Conservation (phyloP, 805 yeast species). For the Candida tammaniensis region DNA sequence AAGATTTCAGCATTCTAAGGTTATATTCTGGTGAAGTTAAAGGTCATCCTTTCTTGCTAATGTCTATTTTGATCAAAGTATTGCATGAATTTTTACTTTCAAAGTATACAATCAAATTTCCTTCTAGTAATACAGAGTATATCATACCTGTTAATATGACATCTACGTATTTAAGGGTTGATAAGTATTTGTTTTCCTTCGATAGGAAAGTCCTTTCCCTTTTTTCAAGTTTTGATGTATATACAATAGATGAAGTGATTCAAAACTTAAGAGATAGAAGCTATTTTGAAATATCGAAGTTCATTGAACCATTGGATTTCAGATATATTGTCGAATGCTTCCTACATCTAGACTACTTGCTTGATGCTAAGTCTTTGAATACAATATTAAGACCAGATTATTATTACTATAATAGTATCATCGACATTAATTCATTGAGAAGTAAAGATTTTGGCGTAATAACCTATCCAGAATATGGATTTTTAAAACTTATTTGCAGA, state of each 20-base stretch:
- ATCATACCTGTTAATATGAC: conserved; percentile 6
- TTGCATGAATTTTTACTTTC: conserved; percentile 15
- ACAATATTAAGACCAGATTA: conserved; percentile 3
- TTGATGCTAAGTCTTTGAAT: conserved; percentile 4
- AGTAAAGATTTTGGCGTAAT: neutral
- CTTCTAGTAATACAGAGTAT: conserved; percentile 2
- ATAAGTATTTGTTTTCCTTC: conserved; percentile 8
- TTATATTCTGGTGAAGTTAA: conserved; percentile 19
- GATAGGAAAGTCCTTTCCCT: conserved; percentile 1
- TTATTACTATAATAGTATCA: neutral
- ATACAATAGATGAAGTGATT: conserved; percentile 9
- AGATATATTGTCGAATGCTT: conserved; percentile 11
- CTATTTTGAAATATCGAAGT: conserved; percentile 8
- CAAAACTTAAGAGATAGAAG: conserved; percentile 10
- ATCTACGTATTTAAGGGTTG: conserved; percentile 8
- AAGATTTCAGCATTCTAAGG: conserved; percentile 22
- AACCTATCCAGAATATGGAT: conserved; percentile 11
- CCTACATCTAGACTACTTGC: conserved; percentile 9
- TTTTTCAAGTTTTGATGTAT: conserved; percentile 3
- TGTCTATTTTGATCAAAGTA: conserved; percentile 17
- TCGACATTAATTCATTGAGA: neutral
- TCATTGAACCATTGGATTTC: conserved; percentile 12
- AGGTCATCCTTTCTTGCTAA: conserved; percentile 18
- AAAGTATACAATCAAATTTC: conserved; percentile 7
- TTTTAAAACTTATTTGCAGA: conserved; percentile 12